Conservation (phyloP, 192 early-diverging fungal species). For the Coemansia sp. region DNA sequence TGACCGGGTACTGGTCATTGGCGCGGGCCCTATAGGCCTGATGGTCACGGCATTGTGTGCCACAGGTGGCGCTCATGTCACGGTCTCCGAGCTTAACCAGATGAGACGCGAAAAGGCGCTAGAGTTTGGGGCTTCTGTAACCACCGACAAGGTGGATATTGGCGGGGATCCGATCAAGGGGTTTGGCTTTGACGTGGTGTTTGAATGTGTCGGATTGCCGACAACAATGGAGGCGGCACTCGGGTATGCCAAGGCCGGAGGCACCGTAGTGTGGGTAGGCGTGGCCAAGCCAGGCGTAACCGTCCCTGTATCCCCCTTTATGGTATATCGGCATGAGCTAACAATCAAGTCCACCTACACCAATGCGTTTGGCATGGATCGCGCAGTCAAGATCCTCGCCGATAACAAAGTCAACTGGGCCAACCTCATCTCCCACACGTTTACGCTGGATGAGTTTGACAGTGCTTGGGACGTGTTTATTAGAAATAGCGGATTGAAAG, state of each 20-base stretch:
- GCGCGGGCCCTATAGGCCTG: slow-evolving; percentile 57
- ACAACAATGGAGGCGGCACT: slow-evolving; percentile 47
- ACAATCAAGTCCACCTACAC: slow-evolving; percentile 57
- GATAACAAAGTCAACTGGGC: slow-evolving; percentile 45
- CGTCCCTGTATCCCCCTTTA: slow-evolving; percentile 49
- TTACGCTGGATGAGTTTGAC: slow-evolving; percentile 49
- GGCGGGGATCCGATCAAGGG: slow-evolving; percentile 29
- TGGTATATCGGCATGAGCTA: slow-evolving; percentile 54
- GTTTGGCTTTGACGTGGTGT: slow-evolving; percentile 53
- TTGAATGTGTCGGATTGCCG: slow-evolving; percentile 54
- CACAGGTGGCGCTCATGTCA: slow-evolving; percentile 43
- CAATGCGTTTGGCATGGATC: slow-evolving; percentile 54
- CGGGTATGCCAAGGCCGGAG: slow-evolving; percentile 43
- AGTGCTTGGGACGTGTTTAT: slow-evolving; percentile 51
- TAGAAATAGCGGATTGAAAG: slow-evolving; percentile 45
- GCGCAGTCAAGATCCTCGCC: slow-evolving; percentile 50
- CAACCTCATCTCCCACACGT: slow-evolving; percentile 50
- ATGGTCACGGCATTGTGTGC: slow-evolving; percentile 49
- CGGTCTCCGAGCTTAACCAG: slow-evolving; percentile 47
- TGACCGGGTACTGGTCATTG: slow-evolving; percentile 47
- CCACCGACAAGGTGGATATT: slow-evolving; percentile 22
- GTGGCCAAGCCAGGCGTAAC: slow-evolving; percentile 50
- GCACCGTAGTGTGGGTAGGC: slow-evolving; percentile 56
- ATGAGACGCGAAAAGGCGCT: slow-evolving; percentile 33
- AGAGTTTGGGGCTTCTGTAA: slow-evolving; percentile 35